phyloP scores from a whole-genome alignment of 768 basidiomycete genomes.

The Suillus subluteus region DNA sequence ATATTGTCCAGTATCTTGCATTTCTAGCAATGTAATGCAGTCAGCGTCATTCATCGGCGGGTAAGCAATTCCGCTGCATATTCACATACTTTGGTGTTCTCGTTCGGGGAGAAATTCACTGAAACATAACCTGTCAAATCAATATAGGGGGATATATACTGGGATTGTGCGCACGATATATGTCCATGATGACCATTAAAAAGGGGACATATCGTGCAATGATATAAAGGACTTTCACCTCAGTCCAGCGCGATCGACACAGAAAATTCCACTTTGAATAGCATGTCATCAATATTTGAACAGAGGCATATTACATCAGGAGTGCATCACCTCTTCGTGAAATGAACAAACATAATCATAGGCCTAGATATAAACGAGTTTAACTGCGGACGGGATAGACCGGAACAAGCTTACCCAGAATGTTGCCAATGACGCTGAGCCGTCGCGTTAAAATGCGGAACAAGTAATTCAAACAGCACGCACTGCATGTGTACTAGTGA shows the following conservation, averaged over 20 bases:
- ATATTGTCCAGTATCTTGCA: background rate
- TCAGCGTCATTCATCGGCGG: background rate
- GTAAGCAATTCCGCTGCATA: background rate
- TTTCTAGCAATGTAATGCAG: background rate
- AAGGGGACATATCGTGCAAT: background rate
- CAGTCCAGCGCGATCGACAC: background rate
- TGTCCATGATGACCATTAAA: background rate
- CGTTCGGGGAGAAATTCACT: background rate
- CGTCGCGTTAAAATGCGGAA: background rate
- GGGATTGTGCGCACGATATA: background rate
- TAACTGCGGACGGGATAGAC: background rate
- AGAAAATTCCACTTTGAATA: background rate
- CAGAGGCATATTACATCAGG: background rate
- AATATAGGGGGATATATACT: background rate
- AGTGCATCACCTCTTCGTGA: background rate
- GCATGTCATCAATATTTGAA: background rate
- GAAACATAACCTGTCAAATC: background rate
- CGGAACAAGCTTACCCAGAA: background rate
- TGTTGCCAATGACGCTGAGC: background rate
- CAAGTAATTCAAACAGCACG: background rate
- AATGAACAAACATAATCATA: background rate
- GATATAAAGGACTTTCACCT: background rate
- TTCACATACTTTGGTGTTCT: background rate
- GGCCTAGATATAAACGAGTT: background rate
- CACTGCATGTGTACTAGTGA: background rate